Conservation (phyloP, 1,284 basidiomycete genomes). For the Meira nashicola region DNA sequence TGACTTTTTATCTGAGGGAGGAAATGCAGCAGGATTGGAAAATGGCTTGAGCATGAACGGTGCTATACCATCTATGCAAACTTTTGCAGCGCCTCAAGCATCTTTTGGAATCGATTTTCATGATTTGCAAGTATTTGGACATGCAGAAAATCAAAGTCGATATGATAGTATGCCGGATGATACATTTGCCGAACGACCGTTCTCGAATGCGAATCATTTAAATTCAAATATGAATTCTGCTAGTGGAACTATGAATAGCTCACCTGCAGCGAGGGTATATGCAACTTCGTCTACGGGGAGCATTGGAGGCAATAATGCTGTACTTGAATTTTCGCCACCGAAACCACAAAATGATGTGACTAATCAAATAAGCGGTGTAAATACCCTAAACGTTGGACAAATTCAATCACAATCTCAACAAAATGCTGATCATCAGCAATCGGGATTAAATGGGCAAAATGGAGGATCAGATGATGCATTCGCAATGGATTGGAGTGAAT, state of each 20-base stretch:
- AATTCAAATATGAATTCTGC: too few relatives aligned
- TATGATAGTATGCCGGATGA: too few relatives aligned
- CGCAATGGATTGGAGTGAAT: constrained; percentile 9
- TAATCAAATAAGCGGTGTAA: too few relatives aligned
- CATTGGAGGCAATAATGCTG: too few relatives aligned
- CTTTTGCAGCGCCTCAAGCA: background rate
- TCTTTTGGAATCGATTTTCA: constrained; percentile 6
- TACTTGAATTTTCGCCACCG: background rate
- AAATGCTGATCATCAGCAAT: background rate
- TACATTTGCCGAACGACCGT: too few relatives aligned
- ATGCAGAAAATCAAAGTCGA: too few relatives aligned
- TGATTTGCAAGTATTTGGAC: constrained; percentile 2
- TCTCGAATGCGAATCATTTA: too few relatives aligned
- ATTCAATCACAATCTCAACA: constrained; percentile 6
- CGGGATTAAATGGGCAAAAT: background rate
- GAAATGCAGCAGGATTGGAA: background rate
- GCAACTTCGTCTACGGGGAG: background rate
- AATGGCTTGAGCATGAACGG: background rate
- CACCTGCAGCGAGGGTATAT: background rate
- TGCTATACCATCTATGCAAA: background rate
- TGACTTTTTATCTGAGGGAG: background rate
- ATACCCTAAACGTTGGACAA: background rate
- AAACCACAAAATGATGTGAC: background rate
- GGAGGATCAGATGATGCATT: background rate
- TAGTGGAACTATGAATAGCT: too few relatives aligned